A percentile compares a stretch with the other conserved stretches of the same genome.
These are phyloP conservation scores for Phaeosphaeriaceae sp. DNA, from an alignment of 2,329 filamentous ascomycete genomes.

Conservation along the genomic window DNA sequence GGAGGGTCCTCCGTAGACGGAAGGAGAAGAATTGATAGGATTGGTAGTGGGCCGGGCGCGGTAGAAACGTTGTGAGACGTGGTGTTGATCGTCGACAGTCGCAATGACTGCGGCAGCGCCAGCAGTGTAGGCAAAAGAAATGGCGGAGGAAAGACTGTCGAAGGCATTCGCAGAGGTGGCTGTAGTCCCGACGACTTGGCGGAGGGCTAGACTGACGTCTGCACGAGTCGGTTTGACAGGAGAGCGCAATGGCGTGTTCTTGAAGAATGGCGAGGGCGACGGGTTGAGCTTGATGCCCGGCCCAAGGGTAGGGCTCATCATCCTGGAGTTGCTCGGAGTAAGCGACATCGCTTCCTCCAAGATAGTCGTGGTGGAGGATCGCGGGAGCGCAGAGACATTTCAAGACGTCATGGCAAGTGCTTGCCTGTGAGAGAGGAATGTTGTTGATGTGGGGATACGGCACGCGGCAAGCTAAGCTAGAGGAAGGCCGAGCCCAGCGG, in stretches of 20 bases:
- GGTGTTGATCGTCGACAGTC: slow-evolving; percentile 72
- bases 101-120: slow-evolving; percentile 94
- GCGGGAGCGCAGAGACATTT: slow-evolving; percentile 34
- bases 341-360: slow-evolving; percentile 47
- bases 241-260: slow-evolving; percentile 69
- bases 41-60: slow-evolving; percentile 77
- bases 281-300: slow-evolving; percentile 65
- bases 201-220: slow-evolving; percentile 70
- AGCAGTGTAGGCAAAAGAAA: slow-evolving; percentile 85
- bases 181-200: slow-evolving; percentile 89
- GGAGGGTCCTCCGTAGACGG: slow-evolving; percentile 60
- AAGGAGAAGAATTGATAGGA: slow-evolving; percentile 69
- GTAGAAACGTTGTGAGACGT: slow-evolving; percentile 83
- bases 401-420: slow-evolving; percentile 38
- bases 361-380: slow-evolving; percentile 33
- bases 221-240: slow-evolving; percentile 61
- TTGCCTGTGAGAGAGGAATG: slow-evolving; percentile 19
- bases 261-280: slow-evolving; percentile 69
- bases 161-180: slow-evolving; percentile 86
- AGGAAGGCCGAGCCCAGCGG: slow-evolving; percentile 3
- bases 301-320: slow-evolving; percentile 51
- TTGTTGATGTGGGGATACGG: slow-evolving; percentile 29
- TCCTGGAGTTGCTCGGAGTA: slow-evolving; percentile 50
- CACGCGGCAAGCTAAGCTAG: slow-evolving; percentile 16
- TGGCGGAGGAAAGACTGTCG: slow-evolving; percentile 75